A percentile compares a stretch with the other conserved stretches of the same genome.
These are phyloP conservation scores for Insectozyma bohioensis DNA, from an alignment of 1,139 yeast genomes.

Conservation along the genomic window DNA sequence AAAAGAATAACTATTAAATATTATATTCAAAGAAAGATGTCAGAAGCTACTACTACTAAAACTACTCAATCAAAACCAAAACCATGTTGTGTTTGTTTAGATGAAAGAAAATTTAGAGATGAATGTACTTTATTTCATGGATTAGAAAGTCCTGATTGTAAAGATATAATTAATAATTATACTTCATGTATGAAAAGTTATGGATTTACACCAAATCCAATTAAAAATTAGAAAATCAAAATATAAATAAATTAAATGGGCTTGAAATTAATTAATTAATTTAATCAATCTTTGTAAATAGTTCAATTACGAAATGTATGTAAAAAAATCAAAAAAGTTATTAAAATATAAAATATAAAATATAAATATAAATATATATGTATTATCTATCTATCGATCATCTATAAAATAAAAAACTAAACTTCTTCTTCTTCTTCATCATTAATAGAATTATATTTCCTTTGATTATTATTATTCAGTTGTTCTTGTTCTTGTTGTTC, in stretches of 20 bases:
- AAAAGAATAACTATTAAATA: no score
- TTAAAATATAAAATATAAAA: no score
- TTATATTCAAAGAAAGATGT: no score
- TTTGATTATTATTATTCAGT: constrained; percentile 3
- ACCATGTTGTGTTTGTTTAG: constrained; percentile 95
- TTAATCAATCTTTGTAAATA: constrained; percentile 1
- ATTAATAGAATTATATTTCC: constrained; percentile 9
- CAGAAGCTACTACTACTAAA: no score
- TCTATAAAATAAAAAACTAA: not conserved
- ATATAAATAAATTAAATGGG: not conserved
- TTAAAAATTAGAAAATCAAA: constrained; percentile 16
- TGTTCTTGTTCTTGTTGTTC: constrained; percentile 2
- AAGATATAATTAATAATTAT: constrained; percentile 65
- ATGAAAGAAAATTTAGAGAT: constrained; percentile 81
- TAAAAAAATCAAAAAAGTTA: no score
- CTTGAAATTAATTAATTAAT: no score
- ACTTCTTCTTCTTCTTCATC: constrained; percentile 5
- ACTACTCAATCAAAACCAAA: constrained; percentile 71
- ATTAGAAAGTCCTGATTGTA: constrained; percentile 82
- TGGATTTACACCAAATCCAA: constrained; percentile 55
- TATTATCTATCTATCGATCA: constrained; percentile 2
- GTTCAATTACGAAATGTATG: no score
- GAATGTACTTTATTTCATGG: constrained; percentile 84
- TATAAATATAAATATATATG: constrained; percentile 4
- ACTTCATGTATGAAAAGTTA: constrained; percentile 88